Base-by-base conservation (phyloP, 2,329 filamentous ascomycete species). In the Myriosclerotinia duriaeana region DNA sequence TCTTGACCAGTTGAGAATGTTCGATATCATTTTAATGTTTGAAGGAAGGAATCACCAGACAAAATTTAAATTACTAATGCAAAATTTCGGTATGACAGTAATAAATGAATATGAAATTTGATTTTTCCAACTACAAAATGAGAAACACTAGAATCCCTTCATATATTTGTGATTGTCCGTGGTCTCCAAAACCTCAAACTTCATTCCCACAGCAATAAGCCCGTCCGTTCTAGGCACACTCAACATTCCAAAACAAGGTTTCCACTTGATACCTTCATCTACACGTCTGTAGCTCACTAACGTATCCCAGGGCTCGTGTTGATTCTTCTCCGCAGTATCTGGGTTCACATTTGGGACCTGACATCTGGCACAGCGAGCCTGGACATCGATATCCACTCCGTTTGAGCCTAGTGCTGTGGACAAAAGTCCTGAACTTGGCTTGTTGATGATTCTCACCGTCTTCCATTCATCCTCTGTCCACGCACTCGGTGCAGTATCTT, bases 311-410 rank as follows among this genome's bases (percentile, higher is more conserved):
- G 88, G 11, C 85, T 89, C 2, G 80, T 87, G 64, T 30, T 68
- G 61, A 59, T 74, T 67, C 54, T 69, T 71, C 30, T 73, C 72
- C 22, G 70, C 72, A 0, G 72, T 72, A 8, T 69, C 64, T n/a
- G 83, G 88, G 74, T 91, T 81, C 1, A 90, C 87, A 72, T 91
- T 91, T 26, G 88, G 88, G 68, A 92, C 76, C 70, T 87, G 89
- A 77, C 89, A 91, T 66, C 89, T 82, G 1, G 87, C 86, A 2
- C 88, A 90, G 42, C 88, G 83, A 71, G 87, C 89, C 0, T 86
- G 83, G n/a, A 87, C 80, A 69, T 84, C 80, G 67, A 87, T 85
- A 1, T 85, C 79, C 4, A 71, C 5, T 3, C 65, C 67, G 44
- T 65, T 68, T 53, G 63, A 65, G 22, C 54, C 63, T 17, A 50